phyloP scores from a whole-genome alignment of 371 early-diverging fungal genomes.

The Rhizomucor miehei region DNA sequence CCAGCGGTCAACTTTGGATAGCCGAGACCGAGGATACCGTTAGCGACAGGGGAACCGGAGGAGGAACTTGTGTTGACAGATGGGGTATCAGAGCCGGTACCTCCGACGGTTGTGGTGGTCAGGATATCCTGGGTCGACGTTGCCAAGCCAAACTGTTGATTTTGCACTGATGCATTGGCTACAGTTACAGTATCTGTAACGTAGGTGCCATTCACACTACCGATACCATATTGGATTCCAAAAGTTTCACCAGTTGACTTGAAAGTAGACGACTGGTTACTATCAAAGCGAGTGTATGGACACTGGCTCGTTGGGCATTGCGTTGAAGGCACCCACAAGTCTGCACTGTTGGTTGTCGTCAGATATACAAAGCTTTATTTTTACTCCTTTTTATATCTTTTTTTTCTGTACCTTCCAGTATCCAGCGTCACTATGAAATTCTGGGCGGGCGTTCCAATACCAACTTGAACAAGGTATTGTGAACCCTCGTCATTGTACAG shows the following conservation, averaged over 20 bases:
- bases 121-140: slow-evolving; percentile 24
- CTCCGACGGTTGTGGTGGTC: slow-evolving; percentile 25
- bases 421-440: slow-evolving; percentile 29
- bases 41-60: slow-evolving; percentile 10
- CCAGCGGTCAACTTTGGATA: slow-evolving; percentile 36
- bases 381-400: background rate
- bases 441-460: slow-evolving; percentile 38
- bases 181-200: slow-evolving; percentile 36
- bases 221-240: slow-evolving; percentile 36
- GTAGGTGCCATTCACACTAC: slow-evolving; percentile 39
- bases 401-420: slow-evolving; percentile 41
- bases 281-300: slow-evolving; percentile 32
- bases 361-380: too few relatives aligned
- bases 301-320: slow-evolving; percentile 33
- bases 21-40: slow-evolving; percentile 48
- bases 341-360: slow-evolving; percentile 24
- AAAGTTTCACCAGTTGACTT: slow-evolving; percentile 19
- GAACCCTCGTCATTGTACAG: slow-evolving; percentile 29
- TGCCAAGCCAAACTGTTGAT: slow-evolving; percentile 46
- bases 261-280: slow-evolving; percentile 24
- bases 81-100: slow-evolving; percentile 10
- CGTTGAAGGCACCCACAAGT: slow-evolving; percentile 43
- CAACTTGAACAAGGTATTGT: slow-evolving; percentile 27
- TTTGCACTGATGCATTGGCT: slow-evolving; percentile 26
- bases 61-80: background rate